These are phyloP conservation scores for Simplicillium aogashimaense DNA, from an alignment of 2,329 filamentous ascomycete genomes.

Conservation along the genomic window DNA sequence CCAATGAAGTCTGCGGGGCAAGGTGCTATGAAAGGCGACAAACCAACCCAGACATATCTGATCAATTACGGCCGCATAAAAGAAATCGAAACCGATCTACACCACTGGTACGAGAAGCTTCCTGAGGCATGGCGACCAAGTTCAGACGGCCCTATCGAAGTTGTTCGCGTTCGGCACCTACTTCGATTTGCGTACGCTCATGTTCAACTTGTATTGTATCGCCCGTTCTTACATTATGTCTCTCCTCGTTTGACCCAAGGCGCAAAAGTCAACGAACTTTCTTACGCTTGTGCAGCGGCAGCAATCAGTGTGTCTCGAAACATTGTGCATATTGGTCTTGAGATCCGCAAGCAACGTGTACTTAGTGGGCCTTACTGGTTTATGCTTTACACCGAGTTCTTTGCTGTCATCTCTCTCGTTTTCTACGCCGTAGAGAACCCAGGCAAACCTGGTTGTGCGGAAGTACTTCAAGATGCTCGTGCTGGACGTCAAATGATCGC, in stretches of 20 bases:
- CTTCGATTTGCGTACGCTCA: constrained; percentile 73
- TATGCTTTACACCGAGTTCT: constrained; percentile 75
- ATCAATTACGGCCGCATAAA: constrained; percentile 55
- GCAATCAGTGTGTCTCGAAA: constrained; percentile 56
- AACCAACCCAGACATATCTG: constrained; percentile 41
- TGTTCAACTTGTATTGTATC: constrained; percentile 73
- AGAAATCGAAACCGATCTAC: constrained; percentile 53
- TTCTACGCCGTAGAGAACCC: constrained; percentile 77
- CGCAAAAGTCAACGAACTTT: constrained; percentile 60
- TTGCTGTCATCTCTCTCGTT: constrained; percentile 67
- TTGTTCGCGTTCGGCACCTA: constrained; percentile 67
- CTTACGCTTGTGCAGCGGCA: constrained; percentile 61
- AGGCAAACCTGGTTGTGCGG: constrained; percentile 61
- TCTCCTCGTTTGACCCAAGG: constrained; percentile 50
- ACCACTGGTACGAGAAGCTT: constrained; percentile 55
- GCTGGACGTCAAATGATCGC: constrained; percentile 77
- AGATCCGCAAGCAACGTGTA: constrained; percentile 65
- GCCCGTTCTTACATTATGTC: constrained; percentile 76
- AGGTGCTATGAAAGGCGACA: constrained; percentile 29
- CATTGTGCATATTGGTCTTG: constrained; percentile 69
- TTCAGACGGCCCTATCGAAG: constrained; percentile 62
- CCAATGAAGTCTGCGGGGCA: constrained; percentile 48
- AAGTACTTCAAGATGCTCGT: constrained; percentile 75
- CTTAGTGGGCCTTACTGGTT: constrained; percentile 84
- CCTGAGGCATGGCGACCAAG: constrained; percentile 72